Base-by-base conservation (phyloP, 1,284 basidiomycete genomes). In the Marasmius sp. region DNA sequence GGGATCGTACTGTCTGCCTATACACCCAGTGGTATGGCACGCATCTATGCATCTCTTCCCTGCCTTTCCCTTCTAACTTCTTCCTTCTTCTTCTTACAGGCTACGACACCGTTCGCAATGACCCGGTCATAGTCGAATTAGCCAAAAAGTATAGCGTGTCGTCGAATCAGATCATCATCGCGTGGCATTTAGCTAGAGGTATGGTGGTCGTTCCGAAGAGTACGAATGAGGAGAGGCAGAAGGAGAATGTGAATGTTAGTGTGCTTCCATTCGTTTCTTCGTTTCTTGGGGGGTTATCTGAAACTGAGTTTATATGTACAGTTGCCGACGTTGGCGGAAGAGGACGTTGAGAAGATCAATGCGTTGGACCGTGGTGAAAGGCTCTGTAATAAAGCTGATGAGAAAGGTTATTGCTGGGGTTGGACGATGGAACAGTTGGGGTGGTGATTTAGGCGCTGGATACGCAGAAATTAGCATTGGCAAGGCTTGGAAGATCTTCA, bases 111-210 rank as follows among this genome's bases (percentile, higher is more conserved):
- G 78, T 83, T 34, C 77, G 77, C n/a, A 68, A 66, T 12, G 76
- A 84, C 65, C 74, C 77, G 0, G 65, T 72, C 9, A 76, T 83
- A 56, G 65, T 71, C 9, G 70, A 71, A 52, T 69, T 84, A 6
- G 80, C 80, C 1, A 64, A 68, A 57, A 82, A 81, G 63, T 75
- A 81, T 63, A 72, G 72, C 16, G 74, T 71, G 1, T 69, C 75
- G 0, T 71, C 80, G 0, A 75, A 74, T 1, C 82, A 83, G 68
- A 64, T 82, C 20, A 75, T 78, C 48, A 67, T 84, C 1, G 76
- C 76, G 4, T 85, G 82, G 81, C 81, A 82, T 63, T 55, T 81
- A 12, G 70, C 75, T 7, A 72, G 81, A 33, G 80, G 79, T 1
- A 73, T 75, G 11, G 64, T 71, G 22, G 69, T 73, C 8, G 69